Conservation (phyloP, 192 early-diverging fungal species). For the Podila clonocystis region DNA sequence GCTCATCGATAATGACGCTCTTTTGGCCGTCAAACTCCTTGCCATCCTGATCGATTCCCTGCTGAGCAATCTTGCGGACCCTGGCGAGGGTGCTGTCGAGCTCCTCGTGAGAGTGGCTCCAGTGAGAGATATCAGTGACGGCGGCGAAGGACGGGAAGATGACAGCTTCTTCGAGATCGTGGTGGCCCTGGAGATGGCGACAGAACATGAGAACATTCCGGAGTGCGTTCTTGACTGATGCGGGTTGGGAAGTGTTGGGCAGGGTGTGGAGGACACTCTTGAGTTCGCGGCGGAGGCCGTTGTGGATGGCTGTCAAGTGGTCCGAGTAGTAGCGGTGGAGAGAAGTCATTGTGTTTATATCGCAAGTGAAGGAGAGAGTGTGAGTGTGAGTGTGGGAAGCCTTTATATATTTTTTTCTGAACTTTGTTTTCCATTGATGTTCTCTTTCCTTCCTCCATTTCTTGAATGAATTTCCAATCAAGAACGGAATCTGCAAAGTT, state of each 20-base stretch:
- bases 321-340: conserved; percentile 46
- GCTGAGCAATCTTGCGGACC: conserved; percentile 33
- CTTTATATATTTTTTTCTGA: background rate
- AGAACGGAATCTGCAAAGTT: background rate
- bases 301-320: conserved; percentile 41
- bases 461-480: background rate
- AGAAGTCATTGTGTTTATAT: conserved; percentile 18
- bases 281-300: conserved; percentile 30
- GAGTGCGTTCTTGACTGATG: conserved; percentile 15
- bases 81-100: conserved; percentile 28
- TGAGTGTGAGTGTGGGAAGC: no score
- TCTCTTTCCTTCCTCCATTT: background rate
- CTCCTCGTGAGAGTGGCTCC: conserved; percentile 39
- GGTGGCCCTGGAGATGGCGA: conserved; percentile 39
- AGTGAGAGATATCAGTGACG: conserved; percentile 41
- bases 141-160: conserved; percentile 41
- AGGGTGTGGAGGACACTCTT: conserved; percentile 23
- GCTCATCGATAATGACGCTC: conserved; percentile 12
- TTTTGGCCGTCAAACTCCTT: conserved; percentile 24
- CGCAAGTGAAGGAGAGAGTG: background rate
- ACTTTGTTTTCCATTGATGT: background rate
- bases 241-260: conserved; percentile 24
- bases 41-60: conserved; percentile 40
- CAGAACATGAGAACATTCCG: conserved; percentile 30
- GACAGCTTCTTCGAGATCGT: conserved; percentile 42